Base-by-base conservation (phyloP, 257 asterid species). In the Striga asiatica region DNA sequence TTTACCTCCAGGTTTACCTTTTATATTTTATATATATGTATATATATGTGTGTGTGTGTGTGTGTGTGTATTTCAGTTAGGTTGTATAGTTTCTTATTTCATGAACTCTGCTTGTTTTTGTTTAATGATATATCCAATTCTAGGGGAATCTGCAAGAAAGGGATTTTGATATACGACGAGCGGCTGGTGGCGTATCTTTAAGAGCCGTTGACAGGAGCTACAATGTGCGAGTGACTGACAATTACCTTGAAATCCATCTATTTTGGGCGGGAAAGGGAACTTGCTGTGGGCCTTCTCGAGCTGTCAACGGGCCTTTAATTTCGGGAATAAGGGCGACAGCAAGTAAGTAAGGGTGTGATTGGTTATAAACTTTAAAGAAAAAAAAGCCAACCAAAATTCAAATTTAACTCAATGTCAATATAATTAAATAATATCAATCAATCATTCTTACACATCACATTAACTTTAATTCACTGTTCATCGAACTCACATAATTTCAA, bases 211-310 rank as follows among this genome's bases (percentile, higher is more conserved):
- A 49, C 42, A 64, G 34, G 71, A 49, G 50, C 51, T 85, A 64
- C 24, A 66, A 19, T 0, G 94, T 59, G 14, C 58, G 32, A 6
- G 95, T 89, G 38, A 47, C 79, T 22, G 85, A 74, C 53, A 89
- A 89, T 62, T 68, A 81, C 64, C 74, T 89, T 7, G 95, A 89
- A 53, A 71, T 89, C 48, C 97, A 89, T 76, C 75, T 88, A 32
- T 77, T 82, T 56, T 88, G 97, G 96, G 91, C 91, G 32, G 97
- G 95, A 37, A 88, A 79, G 72, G 95, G 97, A 61, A 82, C 97
- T 50, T 85, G 89, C 53, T 81, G 94, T 73, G 85, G 81, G 23
- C 95, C 97, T 62, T 3, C 2, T 28, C 93, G 46, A 43, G 84
- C 88, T 51, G 49, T 65, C 48, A 85, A 83, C 58, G 97, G 97